A percentile compares a stretch with the other conserved stretches of the same genome.
phyloP scores from a whole-genome alignment of 1,139 yeast genomes.

The Candida sojae region DNA sequence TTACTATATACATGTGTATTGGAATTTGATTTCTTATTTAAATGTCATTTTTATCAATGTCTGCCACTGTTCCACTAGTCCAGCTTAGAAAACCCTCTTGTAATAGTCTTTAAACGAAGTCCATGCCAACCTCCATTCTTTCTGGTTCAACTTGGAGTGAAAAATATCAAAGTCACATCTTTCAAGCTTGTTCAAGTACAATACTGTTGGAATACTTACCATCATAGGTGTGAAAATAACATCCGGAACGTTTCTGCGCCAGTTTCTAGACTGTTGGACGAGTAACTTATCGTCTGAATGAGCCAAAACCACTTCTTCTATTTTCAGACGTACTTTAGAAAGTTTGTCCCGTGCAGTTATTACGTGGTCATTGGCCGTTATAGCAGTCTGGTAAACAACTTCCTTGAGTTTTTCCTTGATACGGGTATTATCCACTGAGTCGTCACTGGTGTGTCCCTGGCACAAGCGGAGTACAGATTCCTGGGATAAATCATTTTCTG shows the following conservation, averaged over 20 bases:
- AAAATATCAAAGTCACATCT: slow-evolving; percentile 64
- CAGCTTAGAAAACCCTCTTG: slow-evolving; percentile 33
- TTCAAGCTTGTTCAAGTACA: slow-evolving; percentile 64
- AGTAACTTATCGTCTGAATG: slow-evolving; percentile 32
- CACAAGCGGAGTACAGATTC: slow-evolving; percentile 57
- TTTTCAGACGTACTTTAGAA: slow-evolving; percentile 32
- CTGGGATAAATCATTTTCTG: slow-evolving; percentile 58
- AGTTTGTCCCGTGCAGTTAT: slow-evolving; percentile 65
- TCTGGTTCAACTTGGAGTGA: slow-evolving; percentile 46
- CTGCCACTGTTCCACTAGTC: too few species aligned
- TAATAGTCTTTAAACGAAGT: slow-evolving; percentile 57
- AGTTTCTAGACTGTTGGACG: slow-evolving; percentile 30
- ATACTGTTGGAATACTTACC: slow-evolving; percentile 64
- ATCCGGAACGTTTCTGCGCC: slow-evolving; percentile 60
- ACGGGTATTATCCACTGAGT: slow-evolving; percentile 22
- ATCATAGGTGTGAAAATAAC: slow-evolving; percentile 67
- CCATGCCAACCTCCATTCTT: slow-evolving; percentile 79
- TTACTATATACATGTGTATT: too few species aligned
- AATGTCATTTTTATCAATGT: too few species aligned
- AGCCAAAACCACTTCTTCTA: slow-evolving; percentile 21
- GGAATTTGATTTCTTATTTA: too few species aligned
- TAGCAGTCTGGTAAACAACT: slow-evolving; percentile 69
- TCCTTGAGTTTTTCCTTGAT: slow-evolving; percentile 49
- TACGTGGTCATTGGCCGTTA: slow-evolving; percentile 78
- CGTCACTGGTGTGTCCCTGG: slow-evolving; percentile 42